Base-by-base conservation (phyloP, 257 asterid genomes). In the Paraleonurus japonicus region DNA sequence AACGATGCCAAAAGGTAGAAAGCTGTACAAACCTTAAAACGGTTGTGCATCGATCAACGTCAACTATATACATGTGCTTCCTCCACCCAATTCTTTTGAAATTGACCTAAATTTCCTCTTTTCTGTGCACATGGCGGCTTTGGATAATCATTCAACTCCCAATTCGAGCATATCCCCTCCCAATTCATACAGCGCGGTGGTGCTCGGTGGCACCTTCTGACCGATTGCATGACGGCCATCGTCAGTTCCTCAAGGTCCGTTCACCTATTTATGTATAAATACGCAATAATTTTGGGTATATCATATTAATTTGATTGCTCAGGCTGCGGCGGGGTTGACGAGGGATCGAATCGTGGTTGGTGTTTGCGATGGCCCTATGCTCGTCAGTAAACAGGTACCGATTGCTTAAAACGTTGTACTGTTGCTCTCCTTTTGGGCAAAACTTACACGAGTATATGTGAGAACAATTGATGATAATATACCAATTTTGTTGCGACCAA, bases 121-220 rank as follows among this genome's bases (percentile, higher is more conserved):
- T 17, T 10, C 7, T 43, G 19, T 4, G 19, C 51, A 43, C 30
- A 30, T 87, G 95, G 81, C 67, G 55, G 61, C 67, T 47, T 39
- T 41, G 72, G 84, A 81, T 30, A 77, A 79, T 30, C 75, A 51
- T 55, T 70, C 85, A 61, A 33, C 69, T 5, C 71, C 80, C 3
- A 67, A 79, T 78, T 61, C 81, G 39, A 69, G 64, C 28, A 22
- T 75, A 43, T 78, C 88, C 17, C 80, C 81, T 55, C 87, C 92
- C 12, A 58, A 88, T 83, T 87, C 96, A 1, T 86, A 89, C 66
- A 76, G 69, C 1, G 84, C 93, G 7, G 95, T 94, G 58, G 96
- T 94, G 76, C 86, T 94, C 48, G 99, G 99, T 0, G 99, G 99
- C 67, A 94, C 99, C 67, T 94, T 94, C 33, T n/a, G 97, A 94